Evolutionary conservation across 2,329 filamentous ascomycete genomes (phyloP).

Genomic region (Hymenoscyphus linearis): DNA sequence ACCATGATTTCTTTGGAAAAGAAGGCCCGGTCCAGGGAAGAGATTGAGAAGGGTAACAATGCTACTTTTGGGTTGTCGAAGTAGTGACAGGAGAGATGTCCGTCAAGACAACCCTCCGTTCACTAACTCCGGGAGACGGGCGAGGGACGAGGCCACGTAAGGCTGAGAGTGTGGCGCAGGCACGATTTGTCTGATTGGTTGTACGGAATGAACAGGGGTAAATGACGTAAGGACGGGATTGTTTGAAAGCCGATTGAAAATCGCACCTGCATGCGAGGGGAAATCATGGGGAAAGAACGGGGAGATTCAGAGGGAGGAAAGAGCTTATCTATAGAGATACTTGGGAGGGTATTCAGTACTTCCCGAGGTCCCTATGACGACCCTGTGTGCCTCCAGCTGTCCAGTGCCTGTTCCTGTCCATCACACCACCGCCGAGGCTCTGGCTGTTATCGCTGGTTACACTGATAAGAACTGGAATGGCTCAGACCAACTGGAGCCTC

Average conservation of each 20-base stretch:
- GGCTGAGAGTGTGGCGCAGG: not conserved
- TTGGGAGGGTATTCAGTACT: no score
- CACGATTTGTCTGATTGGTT: not conserved
- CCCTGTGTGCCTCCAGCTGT: no score
- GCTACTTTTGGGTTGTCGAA: constrained; percentile 26
- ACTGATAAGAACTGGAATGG: not conserved
- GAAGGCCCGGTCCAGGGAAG: constrained; percentile 34
- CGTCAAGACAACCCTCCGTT: constrained; percentile 35
- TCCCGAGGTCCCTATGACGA: no score
- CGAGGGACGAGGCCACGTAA: not conserved
- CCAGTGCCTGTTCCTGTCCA: no score
- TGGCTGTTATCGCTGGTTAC: not conserved
- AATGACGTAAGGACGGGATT: no score
- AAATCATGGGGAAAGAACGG: no score
- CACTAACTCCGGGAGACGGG: constrained; percentile 11
- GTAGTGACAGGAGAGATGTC: constrained; percentile 33
- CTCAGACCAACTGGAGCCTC: not conserved
- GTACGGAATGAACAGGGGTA: not conserved
- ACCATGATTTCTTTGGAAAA: constrained; percentile 37
- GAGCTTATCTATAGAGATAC: no score
- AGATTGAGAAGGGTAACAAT: constrained; percentile 32
- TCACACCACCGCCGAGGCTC: not conserved
- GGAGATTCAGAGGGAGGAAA: no score
- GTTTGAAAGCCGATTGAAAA: no score
- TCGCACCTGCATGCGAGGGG: no score